These are phyloP conservation scores for Chloromonas sp. DNA, from an alignment of 163 green algal species.

Conservation along the genomic window DNA sequence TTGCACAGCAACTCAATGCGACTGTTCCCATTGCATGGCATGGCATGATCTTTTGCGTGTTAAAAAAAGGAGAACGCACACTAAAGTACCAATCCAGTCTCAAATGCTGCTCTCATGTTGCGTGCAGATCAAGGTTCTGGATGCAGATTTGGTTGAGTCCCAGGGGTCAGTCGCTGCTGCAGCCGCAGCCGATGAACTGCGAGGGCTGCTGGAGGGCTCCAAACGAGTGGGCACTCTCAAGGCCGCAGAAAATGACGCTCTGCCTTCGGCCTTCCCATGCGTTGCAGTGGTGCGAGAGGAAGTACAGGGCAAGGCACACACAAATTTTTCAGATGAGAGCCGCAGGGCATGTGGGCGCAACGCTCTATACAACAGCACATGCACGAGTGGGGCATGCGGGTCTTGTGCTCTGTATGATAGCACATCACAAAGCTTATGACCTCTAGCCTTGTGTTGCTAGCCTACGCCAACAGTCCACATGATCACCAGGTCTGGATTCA, in stretches of 20 bases:
- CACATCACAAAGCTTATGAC: no score
- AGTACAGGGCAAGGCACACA: background rate
- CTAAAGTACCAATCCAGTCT: no score
- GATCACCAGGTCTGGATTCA: no score
- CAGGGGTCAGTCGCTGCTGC: constrained; percentile 49
- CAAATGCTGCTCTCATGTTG: no score
- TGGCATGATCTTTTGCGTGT: no score
- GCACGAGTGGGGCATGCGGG: background rate
- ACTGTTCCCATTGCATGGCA: no score
- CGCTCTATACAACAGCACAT: background rate
- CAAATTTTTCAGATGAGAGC: background rate
- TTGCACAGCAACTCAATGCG: no score
- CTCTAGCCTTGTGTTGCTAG: no score
- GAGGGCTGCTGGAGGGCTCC: constrained; percentile 56
- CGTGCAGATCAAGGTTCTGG: constrained; percentile 46
- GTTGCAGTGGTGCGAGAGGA: background rate
- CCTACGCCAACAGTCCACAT: no score
- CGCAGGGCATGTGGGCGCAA: background rate
- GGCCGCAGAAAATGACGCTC: constrained; percentile 22
- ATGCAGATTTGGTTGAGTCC: constrained; percentile 53
- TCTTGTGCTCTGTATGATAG: no score
- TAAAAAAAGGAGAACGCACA: no score
- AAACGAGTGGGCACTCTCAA: constrained; percentile 37
- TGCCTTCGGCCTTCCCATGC: background rate
- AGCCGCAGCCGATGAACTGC: constrained; percentile 53